Conservation (phyloP, 2,329 filamentous ascomycete genomes). For the Stenocarpella maydis region DNA sequence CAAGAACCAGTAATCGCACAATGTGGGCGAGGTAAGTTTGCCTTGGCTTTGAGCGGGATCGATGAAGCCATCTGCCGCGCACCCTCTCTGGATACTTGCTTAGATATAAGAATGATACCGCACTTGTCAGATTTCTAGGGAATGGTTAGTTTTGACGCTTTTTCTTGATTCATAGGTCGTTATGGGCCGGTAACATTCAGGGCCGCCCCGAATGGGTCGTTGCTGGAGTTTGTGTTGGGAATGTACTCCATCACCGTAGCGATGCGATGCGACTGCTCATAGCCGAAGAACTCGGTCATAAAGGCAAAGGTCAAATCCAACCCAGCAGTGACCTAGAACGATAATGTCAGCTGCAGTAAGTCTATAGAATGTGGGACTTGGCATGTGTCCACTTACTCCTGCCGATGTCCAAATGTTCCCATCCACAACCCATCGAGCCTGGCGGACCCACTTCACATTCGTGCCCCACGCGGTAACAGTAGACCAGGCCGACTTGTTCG, state of each 20-base stretch:
- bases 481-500: constrained; percentile 68
- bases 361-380: constrained; percentile 49
- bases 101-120: neutral
- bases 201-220: neutral
- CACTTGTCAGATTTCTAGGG: neutral
- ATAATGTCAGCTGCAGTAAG: constrained; percentile 46
- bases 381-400: constrained; percentile 54
- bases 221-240: constrained; percentile 38
- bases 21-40: no score
- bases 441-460: constrained; percentile 65
- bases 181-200: neutral
- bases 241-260: constrained; percentile 63
- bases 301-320: constrained; percentile 50
- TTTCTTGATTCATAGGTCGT: neutral
- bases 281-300: constrained; percentile 56
- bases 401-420: constrained; percentile 73
- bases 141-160: neutral
- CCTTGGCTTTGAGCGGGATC: no score
- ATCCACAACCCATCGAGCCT: constrained; percentile 71
- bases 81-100: neutral
- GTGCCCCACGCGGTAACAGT: constrained; percentile 56
- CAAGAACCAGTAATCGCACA: no score
- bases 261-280: constrained; percentile 53
- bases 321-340: constrained; percentile 53
- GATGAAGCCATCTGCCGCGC: no score